These are phyloP conservation scores for Calonectria pauciramosa DNA, from an alignment of 2,329 filamentous ascomycete genomes.

Conservation along the genomic window DNA sequence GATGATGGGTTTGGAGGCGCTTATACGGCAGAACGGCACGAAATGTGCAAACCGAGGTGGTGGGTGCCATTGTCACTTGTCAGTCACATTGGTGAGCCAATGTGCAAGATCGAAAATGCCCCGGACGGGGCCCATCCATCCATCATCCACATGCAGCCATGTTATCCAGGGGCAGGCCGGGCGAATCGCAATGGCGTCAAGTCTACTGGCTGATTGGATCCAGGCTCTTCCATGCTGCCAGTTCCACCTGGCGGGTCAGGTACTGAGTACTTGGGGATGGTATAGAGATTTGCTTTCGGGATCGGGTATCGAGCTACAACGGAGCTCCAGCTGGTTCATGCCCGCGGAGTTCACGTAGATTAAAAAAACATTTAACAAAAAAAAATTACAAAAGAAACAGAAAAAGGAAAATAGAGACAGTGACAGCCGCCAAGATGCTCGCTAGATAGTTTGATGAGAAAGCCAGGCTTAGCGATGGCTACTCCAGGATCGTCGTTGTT, in stretches of 20 bases:
- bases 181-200: conserved; percentile 28
- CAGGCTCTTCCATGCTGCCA: conserved; percentile 1
- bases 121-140: conserved; percentile 23
- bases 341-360: not conserved
- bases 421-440: not conserved
- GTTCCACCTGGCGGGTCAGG: not conserved
- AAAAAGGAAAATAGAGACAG: not conserved
- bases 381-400: not conserved
- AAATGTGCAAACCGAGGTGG: conserved; percentile 9
- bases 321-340: not conserved
- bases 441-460: not conserved
- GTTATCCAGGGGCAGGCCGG: conserved; percentile 7
- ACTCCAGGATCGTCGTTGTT: not conserved
- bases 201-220: conserved; percentile 19
- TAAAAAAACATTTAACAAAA: not conserved
- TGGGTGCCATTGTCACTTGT: conserved; percentile 21
- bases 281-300: not conserved
- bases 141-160: conserved; percentile 13
- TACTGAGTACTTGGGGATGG: not conserved
- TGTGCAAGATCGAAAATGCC: conserved; percentile 31
- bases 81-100: conserved; percentile 19
- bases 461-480: not conserved
- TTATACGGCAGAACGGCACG: conserved; percentile 26
- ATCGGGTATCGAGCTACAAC: not conserved
- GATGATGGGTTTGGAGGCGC: conserved; percentile 12